These are phyloP conservation scores for Termitomyces titanicus DNA, from an alignment of 768 basidiomycete species.

Conservation along the genomic window DNA sequence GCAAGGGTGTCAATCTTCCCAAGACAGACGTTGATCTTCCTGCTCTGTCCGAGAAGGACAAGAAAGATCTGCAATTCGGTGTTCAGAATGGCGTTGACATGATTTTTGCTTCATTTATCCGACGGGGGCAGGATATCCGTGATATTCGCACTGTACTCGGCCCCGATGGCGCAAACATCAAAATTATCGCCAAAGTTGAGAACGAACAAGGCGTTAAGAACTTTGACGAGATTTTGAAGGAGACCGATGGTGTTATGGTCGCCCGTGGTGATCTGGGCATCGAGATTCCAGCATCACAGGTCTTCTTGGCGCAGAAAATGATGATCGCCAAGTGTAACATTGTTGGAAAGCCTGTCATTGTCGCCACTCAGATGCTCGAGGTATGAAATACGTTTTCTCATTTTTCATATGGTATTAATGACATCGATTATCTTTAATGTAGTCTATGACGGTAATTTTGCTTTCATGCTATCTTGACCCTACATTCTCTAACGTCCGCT, in stretches of 20 bases:
- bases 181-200: slow-evolving; percentile 99
- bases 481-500: slow-evolving; percentile 7
- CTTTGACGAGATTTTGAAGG: slow-evolving; percentile 97
- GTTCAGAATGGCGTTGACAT: slow-evolving; percentile 98
- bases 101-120: slow-evolving; percentile 99
- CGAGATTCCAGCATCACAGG: slow-evolving; percentile 98
- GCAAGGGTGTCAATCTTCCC: slow-evolving; percentile 99
- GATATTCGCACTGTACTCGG: slow-evolving; percentile 94
- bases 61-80: slow-evolving; percentile 90
- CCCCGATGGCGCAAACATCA: slow-evolving; percentile 92
- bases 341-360: slow-evolving; percentile 96
- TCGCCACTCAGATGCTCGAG: slow-evolving; percentile 99
- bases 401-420: slow-evolving; percentile 9
- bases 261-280: slow-evolving; percentile 99
- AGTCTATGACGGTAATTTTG: slow-evolving; percentile 87
- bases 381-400: slow-evolving; percentile 31
- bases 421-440: slow-evolving; percentile 5
- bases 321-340: slow-evolving; percentile 99
- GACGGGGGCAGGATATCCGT: slow-evolving; percentile 88
- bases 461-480: background rate
- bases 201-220: slow-evolving; percentile 99
- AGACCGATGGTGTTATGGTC: slow-evolving; percentile 99
- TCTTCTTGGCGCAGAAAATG: slow-evolving; percentile 99
- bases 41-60: slow-evolving; percentile 97
- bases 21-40: slow-evolving; percentile 98